Evolutionary conservation across 1,284 basidiomycete genomes (phyloP).

Genomic region (Sporisorium iseilematis-ciliati): DNA sequence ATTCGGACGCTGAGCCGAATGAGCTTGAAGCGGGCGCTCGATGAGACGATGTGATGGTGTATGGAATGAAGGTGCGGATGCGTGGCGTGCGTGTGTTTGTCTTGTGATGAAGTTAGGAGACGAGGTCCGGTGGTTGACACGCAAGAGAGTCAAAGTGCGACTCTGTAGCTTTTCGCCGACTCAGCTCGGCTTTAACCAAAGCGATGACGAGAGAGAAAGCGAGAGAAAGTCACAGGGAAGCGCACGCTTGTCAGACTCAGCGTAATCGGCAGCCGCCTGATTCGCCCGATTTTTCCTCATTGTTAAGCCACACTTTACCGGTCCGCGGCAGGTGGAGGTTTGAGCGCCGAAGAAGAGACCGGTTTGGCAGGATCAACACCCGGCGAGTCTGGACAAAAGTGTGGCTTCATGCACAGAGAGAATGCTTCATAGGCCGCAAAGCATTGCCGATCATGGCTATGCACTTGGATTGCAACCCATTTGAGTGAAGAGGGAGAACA

Average conservation of each 20-base stretch:
- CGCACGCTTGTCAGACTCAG: neutral
- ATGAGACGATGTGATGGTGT: neutral
- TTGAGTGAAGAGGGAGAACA: neutral
- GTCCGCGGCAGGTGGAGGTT: neutral
- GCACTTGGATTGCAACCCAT: neutral
- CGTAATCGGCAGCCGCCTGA: neutral
- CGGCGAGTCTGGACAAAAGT: too few species aligned
- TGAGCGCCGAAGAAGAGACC: too few species aligned
- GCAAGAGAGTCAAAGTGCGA: too few species aligned
- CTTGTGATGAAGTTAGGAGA: neutral
- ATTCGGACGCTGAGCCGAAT: neutral
- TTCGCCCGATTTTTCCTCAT: neutral
- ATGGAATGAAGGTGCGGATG: neutral
- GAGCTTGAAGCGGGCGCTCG: neutral
- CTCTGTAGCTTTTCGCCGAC: neutral
- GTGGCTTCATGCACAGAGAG: neutral
- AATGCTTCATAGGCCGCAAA: neutral
- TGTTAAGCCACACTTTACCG: neutral
- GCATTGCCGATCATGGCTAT: slow-evolving; percentile 10
- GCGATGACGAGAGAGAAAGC: slow-evolving; percentile 4
- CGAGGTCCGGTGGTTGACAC: neutral
- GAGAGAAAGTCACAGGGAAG: too few species aligned
- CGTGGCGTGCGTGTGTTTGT: neutral
- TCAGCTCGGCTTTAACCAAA: neutral
- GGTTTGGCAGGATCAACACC: too few species aligned